Evolutionary conservation across 2,329 filamentous ascomycete species (phyloP).

Genomic region (Aspergillus uvarum): DNA sequence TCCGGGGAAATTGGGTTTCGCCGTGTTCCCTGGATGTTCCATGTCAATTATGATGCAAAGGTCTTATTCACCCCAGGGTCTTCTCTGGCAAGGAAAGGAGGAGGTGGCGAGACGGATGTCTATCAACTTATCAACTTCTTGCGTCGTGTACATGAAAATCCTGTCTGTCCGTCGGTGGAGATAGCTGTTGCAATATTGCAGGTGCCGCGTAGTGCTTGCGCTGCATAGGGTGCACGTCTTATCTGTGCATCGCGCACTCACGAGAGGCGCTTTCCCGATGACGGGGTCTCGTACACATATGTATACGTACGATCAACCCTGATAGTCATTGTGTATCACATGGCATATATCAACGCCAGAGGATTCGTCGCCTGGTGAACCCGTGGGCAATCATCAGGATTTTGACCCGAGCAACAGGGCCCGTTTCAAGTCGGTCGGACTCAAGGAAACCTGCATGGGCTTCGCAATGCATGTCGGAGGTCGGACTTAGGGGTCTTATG

Average conservation of each 20-base stretch:
- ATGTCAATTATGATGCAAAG: constrained; percentile 2
- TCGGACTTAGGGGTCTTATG: neutral
- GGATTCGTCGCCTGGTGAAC: neutral
- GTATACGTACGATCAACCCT: neutral
- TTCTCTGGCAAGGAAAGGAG: neutral
- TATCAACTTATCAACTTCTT: neutral
- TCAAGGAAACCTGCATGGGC: neutral
- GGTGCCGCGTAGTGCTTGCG: constrained; percentile 18
- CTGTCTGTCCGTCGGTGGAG: constrained; percentile 12
- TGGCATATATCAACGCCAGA: neutral
- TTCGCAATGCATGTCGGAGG: neutral
- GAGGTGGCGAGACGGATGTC: constrained; percentile 1
- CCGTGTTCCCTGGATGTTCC: neutral
- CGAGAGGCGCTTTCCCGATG: neutral
- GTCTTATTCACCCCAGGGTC: neutral
- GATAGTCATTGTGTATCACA: neutral
- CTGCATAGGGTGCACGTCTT: constrained; percentile 7
- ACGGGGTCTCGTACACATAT: neutral
- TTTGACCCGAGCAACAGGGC: neutral
- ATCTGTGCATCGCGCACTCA: neutral
- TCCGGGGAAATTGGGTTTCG: too few species aligned
- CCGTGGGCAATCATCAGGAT: neutral
- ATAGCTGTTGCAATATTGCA: constrained; percentile 14
- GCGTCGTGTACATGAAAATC: constrained; percentile 6
- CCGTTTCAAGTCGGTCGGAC: neutral